phyloP scores from a whole-genome alignment of 2,329 filamentous ascomycete genomes.

The Ophiostoma novo-ulmi region DNA sequence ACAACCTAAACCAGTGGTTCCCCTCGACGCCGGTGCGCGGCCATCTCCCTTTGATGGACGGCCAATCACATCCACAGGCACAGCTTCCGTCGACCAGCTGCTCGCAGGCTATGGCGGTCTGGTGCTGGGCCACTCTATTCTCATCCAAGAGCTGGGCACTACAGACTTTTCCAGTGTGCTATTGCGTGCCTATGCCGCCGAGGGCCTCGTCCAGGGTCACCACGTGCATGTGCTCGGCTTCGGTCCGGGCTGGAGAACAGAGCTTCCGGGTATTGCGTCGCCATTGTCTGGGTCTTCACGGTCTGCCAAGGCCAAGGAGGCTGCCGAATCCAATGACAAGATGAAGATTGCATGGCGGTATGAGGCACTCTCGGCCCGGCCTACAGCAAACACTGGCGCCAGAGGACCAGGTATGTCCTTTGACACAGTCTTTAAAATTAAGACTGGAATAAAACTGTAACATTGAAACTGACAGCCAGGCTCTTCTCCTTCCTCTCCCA shows the following conservation, averaged over 20 bases:
- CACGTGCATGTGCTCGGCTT: constrained; percentile 79
- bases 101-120: constrained; percentile 83
- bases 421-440: not conserved
- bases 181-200: constrained; percentile 83
- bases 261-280: constrained; percentile 67
- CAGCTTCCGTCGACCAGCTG: constrained; percentile 74
- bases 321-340: constrained; percentile 54
- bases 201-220: constrained; percentile 88
- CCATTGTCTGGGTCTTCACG: constrained; percentile 35
- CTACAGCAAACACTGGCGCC: not conserved
- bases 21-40: constrained; percentile 52
- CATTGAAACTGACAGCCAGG: not conserved
- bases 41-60: constrained; percentile 87
- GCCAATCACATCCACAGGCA: constrained; percentile 85
- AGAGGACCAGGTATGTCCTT: constrained; percentile 1
- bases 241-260: constrained; percentile 72
- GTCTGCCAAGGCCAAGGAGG: constrained; percentile 38
- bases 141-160: constrained; percentile 84
- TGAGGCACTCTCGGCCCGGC: constrained; percentile 57
- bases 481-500: not conserved
- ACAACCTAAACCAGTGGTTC: constrained; percentile 2
- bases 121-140: constrained; percentile 70
- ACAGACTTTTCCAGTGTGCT: constrained; percentile 88
- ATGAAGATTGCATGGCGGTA: constrained; percentile 99
- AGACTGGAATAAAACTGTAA: too few relatives aligned